Conservation (phyloP, 2,329 filamentous ascomycete genomes). For the Colletotrichum siamense region DNA sequence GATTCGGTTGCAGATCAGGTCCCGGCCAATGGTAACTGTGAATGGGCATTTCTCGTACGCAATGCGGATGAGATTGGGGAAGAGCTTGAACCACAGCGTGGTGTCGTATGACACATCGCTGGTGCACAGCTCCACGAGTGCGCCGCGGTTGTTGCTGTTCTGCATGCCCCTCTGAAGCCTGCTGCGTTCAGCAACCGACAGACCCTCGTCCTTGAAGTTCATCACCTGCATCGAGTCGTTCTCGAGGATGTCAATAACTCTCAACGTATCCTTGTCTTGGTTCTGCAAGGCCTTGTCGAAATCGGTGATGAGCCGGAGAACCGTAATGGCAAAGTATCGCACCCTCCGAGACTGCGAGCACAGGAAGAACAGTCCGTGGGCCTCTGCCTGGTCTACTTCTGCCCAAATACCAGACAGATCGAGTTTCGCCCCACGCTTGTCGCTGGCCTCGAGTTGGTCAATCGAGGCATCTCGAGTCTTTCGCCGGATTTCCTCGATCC, state of each 20-base stretch:
- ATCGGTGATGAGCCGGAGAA: conserved; percentile 88
- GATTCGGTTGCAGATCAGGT: conserved; percentile 90
- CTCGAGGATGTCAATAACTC: conserved; percentile 92
- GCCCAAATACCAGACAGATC: conserved; percentile 89
- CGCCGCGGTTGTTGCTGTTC: conserved; percentile 82
- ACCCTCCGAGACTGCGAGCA: conserved; percentile 95
- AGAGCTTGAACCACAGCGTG: conserved; percentile 97
- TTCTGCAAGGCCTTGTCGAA: conserved; percentile 85
- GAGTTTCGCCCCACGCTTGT: conserved; percentile 76
- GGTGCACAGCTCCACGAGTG: conserved; percentile 90
- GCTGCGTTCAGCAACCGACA: conserved; percentile 91
- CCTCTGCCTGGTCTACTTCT: conserved; percentile 95
- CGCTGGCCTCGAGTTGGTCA: conserved; percentile 70
- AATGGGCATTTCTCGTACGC: conserved; percentile 92
- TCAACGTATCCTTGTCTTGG: conserved; percentile 66
- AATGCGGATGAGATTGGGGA: conserved; percentile 91
- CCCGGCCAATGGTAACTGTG: conserved; percentile 87
- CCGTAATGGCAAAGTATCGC: conserved; percentile 88
- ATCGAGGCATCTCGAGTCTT: conserved; percentile 78
- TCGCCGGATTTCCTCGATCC: conserved; percentile 94
- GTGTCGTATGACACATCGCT: conserved; percentile 95
- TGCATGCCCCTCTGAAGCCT: conserved; percentile 89
- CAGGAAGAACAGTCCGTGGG: conserved; percentile 94
- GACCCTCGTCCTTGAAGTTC: conserved; percentile 88
- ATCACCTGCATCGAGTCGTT: conserved; percentile 88